phyloP scores from a whole-genome alignment of 2,329 filamentous ascomycete genomes.

The Westerdykella ornata region DNA sequence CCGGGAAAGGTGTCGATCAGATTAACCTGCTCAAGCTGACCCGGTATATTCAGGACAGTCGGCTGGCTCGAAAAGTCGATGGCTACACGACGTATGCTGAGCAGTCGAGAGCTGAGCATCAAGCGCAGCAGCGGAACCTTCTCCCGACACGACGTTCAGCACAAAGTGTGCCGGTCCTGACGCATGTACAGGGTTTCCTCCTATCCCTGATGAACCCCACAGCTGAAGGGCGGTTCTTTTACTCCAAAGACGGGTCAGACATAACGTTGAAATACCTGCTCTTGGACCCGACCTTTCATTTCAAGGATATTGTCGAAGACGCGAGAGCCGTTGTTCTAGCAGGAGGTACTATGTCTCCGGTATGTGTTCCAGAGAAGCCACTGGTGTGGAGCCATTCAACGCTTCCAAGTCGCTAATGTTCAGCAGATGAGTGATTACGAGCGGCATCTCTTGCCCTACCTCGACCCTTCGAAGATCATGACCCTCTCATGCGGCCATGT shows the following conservation, averaged over 20 bases:
- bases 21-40: slow-evolving; percentile 89
- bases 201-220: slow-evolving; percentile 80
- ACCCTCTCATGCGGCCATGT: slow-evolving; percentile 93
- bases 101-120: slow-evolving; percentile 40
- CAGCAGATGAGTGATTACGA: slow-evolving; percentile 74
- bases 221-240: slow-evolving; percentile 57
- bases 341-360: slow-evolving; percentile 93
- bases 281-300: slow-evolving; percentile 84
- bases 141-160: slow-evolving; percentile 11
- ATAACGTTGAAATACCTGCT: slow-evolving; percentile 75
- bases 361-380: slow-evolving; percentile 27
- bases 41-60: slow-evolving; percentile 83
- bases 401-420: slow-evolving; percentile 3
- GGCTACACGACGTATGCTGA: slow-evolving; percentile 66
- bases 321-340: slow-evolving; percentile 84
- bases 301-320: slow-evolving; percentile 76
- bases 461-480: slow-evolving; percentile 57
- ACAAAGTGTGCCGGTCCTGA: slow-evolving; percentile 49
- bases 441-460: slow-evolving; percentile 74
- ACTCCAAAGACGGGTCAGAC: slow-evolving; percentile 41
- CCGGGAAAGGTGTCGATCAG: slow-evolving; percentile 83
- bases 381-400: background rate
- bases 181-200: slow-evolving; percentile 63
- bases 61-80: slow-evolving; percentile 89
- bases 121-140: slow-evolving; percentile 5